Percentiles rank a stretch among this genome's conserved stretches.
These are phyloP conservation scores for Tolypocladium album DNA, from an alignment of 2,329 filamentous ascomycete genomes.

Conservation along the genomic window DNA sequence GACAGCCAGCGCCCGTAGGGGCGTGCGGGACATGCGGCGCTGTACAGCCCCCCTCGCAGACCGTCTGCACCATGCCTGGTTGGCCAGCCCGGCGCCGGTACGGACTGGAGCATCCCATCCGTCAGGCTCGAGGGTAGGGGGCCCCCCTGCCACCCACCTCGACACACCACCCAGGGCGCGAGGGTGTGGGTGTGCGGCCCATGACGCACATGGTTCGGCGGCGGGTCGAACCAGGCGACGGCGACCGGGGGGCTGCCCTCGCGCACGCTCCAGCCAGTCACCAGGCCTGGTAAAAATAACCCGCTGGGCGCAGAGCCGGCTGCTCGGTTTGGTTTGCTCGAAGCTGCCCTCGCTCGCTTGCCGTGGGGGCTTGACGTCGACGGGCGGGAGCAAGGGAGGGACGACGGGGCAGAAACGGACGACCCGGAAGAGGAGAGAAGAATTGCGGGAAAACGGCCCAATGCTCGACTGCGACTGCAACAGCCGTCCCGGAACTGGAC, in stretches of 20 bases:
- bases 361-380: background rate
- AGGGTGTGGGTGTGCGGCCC: background rate
- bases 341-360: background rate
- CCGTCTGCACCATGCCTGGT: background rate
- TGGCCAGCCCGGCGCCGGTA: background rate
- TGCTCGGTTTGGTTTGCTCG: background rate
- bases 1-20: background rate
- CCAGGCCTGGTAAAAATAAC: constrained; percentile 18
- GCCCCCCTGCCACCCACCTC: background rate
- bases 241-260: constrained; percentile 6
- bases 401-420: background rate
- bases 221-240: constrained; percentile 1
- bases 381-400: background rate
- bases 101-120: background rate
- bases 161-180: background rate
- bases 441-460: background rate
- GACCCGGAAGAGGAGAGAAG: background rate
- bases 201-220: constrained; percentile 16
- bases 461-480: background rate
- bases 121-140: background rate
- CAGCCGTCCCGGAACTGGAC: background rate
- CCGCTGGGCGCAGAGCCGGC: constrained; percentile 3
- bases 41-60: background rate
- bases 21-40: background rate
- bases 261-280: constrained; percentile 1